Conservation (phyloP, 1,284 basidiomycete genomes). For the Cystobasidium sp. region DNA sequence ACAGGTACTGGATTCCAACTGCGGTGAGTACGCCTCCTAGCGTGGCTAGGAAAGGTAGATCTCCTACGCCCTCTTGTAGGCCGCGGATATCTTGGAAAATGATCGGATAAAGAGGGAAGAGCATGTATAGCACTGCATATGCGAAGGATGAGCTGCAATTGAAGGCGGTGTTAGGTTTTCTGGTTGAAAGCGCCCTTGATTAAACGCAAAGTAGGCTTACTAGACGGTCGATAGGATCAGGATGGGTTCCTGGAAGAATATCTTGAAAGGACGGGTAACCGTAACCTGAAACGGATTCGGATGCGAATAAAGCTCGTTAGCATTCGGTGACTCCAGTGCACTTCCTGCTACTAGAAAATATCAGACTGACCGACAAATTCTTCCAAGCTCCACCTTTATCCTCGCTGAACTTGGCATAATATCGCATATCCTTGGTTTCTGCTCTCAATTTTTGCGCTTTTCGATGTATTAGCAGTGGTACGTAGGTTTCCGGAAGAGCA, state of each 20-base stretch:
- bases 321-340: not conserved
- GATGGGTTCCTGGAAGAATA: conserved; percentile 56
- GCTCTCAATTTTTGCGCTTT: conserved; percentile 39
- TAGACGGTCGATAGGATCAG: conserved; percentile 54
- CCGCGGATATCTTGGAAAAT: conserved; percentile 54
- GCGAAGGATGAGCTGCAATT: conserved; percentile 16
- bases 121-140: conserved; percentile 36
- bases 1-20: conserved; percentile 47
- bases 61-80: conserved; percentile 53
- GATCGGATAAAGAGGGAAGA: conserved; percentile 56
- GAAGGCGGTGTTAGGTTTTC: not conserved
- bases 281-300: conserved; percentile 36
- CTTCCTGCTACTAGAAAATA: not conserved
- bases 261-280: conserved; percentile 54
- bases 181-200: not conserved
- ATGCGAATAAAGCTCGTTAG: not conserved
- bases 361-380: conserved; percentile 19
- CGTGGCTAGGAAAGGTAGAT: conserved; percentile 56
- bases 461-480: conserved; percentile 39
- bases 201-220: conserved; percentile 18
- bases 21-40: conserved; percentile 52
- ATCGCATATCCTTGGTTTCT: conserved; percentile 43
- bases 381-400: conserved; percentile 31
- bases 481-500: conserved; percentile 50
- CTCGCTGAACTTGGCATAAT: conserved; percentile 24